Conservation (phyloP, 257 asterid species). For the Primulina tabacum region DNA sequence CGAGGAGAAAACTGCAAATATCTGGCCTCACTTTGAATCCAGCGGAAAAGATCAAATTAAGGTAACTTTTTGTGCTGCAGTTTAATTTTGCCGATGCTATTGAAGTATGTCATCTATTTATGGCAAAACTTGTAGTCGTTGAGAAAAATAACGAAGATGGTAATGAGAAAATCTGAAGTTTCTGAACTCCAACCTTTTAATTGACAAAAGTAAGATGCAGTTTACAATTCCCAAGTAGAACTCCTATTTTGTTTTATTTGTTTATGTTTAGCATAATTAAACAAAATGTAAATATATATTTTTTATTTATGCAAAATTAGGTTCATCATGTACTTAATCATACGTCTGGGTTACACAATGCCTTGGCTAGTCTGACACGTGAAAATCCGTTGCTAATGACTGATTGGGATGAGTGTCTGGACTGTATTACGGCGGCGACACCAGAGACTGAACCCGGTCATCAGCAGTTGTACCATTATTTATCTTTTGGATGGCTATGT, state of each 20-base stretch:
- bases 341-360: slow-evolving; percentile 93
- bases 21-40: slow-evolving; percentile 86
- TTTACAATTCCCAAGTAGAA: slow-evolving; percentile 14
- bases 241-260: slow-evolving; percentile 19
- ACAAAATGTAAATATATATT: slow-evolving; percentile 7
- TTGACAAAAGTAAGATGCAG: slow-evolving; percentile 9
- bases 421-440: slow-evolving; percentile 38
- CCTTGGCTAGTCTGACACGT: slow-evolving; percentile 55
- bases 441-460: slow-evolving; percentile 90
- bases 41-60: slow-evolving; percentile 77
- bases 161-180: slow-evolving; percentile 1
- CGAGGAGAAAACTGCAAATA: slow-evolving; percentile 60
- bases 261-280: slow-evolving; percentile 6
- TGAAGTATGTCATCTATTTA: slow-evolving; percentile 2
- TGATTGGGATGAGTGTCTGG: slow-evolving; percentile 83
- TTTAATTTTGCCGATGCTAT: slow-evolving; percentile 15
- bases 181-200: slow-evolving; percentile 15
- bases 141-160: slow-evolving; percentile 7
- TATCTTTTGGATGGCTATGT: slow-evolving; percentile 94
- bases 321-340: slow-evolving; percentile 99
- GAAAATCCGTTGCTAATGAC: slow-evolving; percentile 77
- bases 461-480: slow-evolving; percentile 72
- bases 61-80: slow-evolving; percentile 38
- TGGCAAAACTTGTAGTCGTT: slow-evolving; percentile 1
- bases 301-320: slow-evolving; percentile 37